Base-by-base conservation (phyloP, 2,329 filamentous ascomycete species). In the Talaromyces pinophilus region DNA sequence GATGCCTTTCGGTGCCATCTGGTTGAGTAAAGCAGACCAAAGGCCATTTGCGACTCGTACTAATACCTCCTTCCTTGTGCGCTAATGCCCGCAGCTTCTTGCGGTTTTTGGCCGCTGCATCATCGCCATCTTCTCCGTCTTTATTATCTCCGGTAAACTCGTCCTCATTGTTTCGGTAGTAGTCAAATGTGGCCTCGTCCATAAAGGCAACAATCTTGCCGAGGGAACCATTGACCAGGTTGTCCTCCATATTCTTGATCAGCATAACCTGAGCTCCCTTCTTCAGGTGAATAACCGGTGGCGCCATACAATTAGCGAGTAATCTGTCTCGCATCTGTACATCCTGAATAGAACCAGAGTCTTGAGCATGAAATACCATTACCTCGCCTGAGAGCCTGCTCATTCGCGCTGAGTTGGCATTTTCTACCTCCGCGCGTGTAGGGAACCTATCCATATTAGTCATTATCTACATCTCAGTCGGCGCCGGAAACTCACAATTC, bases 191-290 rank as follows among this genome's bases (percentile, higher is more conserved):
- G 52, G 82, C 81, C 70, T 90, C 87, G 62, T 84, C 87, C 89
- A 93, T 93, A 78, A 97, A 96, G 5, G 85, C 87, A 13, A 90
- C 85, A 4, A 99, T 90, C 68, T 91, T 93, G 28, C 95, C 95
- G 10, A 99, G 84, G 0, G 94, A 96, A 4, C 95, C 95, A 74
- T 99, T 99, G 71, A 98, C 95, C 0, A 99, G 85, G 0, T 87
- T 89, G 46, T 97, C 92, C 74, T 99, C 95, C 80, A 98, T 90
- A 72, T 99, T 99, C 79, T 99, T 99, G 83, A 99, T 97, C n/a
- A 99, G 83, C 95, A 99, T 99, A 54, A 99, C 96, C 76, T 99
- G 96, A 0, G 95, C 92, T 10, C 93, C 92, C 69, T 95, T 90
- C 78, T 97, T 98, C 35, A 99, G 81, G 40, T 91, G 87, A 22